These are phyloP conservation scores for Alternaria viburni DNA, from an alignment of 2,329 filamentous ascomycete genomes.

Conservation along the genomic window DNA sequence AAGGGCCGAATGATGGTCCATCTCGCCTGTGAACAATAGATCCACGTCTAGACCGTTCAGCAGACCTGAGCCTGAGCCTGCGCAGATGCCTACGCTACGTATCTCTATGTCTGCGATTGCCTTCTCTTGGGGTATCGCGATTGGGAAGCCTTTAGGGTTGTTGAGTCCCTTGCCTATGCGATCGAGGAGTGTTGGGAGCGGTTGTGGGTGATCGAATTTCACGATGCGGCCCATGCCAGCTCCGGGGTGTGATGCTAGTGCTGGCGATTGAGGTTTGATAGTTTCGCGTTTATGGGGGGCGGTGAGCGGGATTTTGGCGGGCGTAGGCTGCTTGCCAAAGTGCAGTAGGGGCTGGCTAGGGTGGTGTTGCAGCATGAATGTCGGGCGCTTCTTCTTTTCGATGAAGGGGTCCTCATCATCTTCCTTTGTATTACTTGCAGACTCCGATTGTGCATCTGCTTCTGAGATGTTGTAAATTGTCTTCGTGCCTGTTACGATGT, in stretches of 20 bases:
- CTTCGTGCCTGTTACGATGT: constrained; percentile 72
- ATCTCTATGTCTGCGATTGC: constrained; percentile 64
- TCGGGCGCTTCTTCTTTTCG: constrained; percentile 47
- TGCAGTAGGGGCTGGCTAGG: constrained; percentile 52
- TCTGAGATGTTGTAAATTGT: constrained; percentile 18
- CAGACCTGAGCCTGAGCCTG: constrained; percentile 82
- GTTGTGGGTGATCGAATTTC: constrained; percentile 59
- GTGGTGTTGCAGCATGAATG: constrained; percentile 56
- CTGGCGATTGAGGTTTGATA: constrained; percentile 56
- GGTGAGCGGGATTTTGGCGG: constrained; percentile 14
- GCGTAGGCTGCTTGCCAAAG: constrained; percentile 36
- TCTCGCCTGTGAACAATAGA: constrained; percentile 87
- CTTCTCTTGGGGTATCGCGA: constrained; percentile 67
- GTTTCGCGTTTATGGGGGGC: constrained; percentile 59
- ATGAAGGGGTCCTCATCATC: constrained; percentile 46
- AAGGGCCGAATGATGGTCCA: constrained; percentile 91
- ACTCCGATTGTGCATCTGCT: constrained; percentile 10
- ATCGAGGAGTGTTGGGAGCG: constrained; percentile 64
- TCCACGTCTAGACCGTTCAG: constrained; percentile 75
- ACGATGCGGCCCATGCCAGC: constrained; percentile 69
- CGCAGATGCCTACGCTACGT: constrained; percentile 80
- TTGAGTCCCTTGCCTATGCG: constrained; percentile 69
- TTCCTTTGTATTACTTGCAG: constrained; percentile 14
- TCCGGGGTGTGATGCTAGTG: constrained; percentile 50
- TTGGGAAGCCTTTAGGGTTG: constrained; percentile 68